Conservation (phyloP, 2,329 filamentous ascomycete genomes). For the Scytalidium sp. region DNA sequence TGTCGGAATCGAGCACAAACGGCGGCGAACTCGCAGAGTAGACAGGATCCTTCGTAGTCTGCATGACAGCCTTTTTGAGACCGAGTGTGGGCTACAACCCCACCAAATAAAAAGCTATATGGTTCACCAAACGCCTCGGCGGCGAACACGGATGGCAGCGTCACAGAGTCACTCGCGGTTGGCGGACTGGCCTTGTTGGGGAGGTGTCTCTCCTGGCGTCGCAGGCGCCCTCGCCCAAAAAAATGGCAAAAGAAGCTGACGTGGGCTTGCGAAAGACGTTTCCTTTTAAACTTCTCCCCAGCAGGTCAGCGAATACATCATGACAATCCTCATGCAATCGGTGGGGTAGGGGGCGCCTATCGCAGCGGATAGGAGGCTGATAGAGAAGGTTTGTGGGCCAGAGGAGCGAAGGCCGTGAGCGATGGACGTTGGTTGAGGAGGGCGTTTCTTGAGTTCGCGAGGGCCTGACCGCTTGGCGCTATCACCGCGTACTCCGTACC, state of each 20-base stretch:
- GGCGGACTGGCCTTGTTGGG: not conserved
- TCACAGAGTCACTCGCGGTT: too few species aligned
- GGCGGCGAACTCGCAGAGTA: constrained; percentile 29
- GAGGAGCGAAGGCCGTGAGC: not conserved
- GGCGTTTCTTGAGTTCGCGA: too few species aligned
- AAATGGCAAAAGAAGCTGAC: not conserved
- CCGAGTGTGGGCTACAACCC: not conserved
- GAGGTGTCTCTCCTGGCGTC: not conserved
- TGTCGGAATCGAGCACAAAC: constrained; percentile 31
- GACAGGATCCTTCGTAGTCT: constrained; percentile 20
- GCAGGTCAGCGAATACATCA: not conserved
- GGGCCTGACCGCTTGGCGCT: not conserved
- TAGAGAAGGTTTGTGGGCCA: not conserved
- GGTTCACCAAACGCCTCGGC: not conserved
- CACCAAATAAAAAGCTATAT: not conserved
- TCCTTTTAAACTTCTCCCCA: not conserved
- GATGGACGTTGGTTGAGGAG: not conserved
- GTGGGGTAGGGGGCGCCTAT: not conserved
- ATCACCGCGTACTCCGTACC: too few species aligned
- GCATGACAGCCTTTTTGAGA: constrained; percentile 18
- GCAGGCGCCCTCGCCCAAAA: too few species aligned
- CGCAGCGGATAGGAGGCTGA: not conserved
- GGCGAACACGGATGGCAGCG: not conserved
- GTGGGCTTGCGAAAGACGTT: not conserved
- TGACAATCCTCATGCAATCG: not conserved